Base-by-base conservation (phyloP, 2,329 filamentous ascomycete species). In the Cladorrhinum sp. region DNA sequence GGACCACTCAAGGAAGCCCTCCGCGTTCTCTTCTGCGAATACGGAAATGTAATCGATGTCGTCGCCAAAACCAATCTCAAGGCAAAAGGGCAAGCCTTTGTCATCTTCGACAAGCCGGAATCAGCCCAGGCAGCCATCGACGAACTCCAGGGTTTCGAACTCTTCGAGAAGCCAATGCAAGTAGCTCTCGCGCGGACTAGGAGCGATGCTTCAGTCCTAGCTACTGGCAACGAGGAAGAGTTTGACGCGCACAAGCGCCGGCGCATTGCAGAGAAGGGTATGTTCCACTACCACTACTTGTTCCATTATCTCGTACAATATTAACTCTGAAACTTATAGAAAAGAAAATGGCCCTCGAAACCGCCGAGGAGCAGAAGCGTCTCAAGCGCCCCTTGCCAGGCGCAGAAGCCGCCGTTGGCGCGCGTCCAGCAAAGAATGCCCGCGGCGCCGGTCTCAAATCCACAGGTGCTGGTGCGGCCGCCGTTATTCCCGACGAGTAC, bases 401-500 rank as follows among this genome's bases (percentile, higher is more conserved):
- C 22, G 67, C 60, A 13, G 76, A 74, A 29, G 73, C 80, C 49
- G 75, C 79, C 9, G 77, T 78, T 16, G 72, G 75, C 16, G 77
- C 82, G 18, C 76, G 72, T 24, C 85, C 89, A 0, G 78, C 84
- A 58, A 93, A 93, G 79, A 81, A 87, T 16, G 82, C 84, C n/a
- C 84, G 87, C 68, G 86, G 86, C 48, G 79, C 84, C 23, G 91
- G 91, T 32, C 85, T 93, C 78, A 96, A 96, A 74, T 85, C 90
- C 4, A 89, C 88, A 1, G 86, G 85, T 60, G 82, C 86, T 5
- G 81, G 85, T 13, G 81, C 86, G 1, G 81, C 88, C 2, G 82
- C 89, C 10, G 88, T 92, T 58, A 88, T 98, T 18, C 92, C 93
- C n/a, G 95, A 98, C 83, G 95, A 99, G 77, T 98, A 96, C 75